These are phyloP conservation scores for Diutina mesorugosa DNA, from an alignment of 1,139 yeast species.

Conservation along the genomic window DNA sequence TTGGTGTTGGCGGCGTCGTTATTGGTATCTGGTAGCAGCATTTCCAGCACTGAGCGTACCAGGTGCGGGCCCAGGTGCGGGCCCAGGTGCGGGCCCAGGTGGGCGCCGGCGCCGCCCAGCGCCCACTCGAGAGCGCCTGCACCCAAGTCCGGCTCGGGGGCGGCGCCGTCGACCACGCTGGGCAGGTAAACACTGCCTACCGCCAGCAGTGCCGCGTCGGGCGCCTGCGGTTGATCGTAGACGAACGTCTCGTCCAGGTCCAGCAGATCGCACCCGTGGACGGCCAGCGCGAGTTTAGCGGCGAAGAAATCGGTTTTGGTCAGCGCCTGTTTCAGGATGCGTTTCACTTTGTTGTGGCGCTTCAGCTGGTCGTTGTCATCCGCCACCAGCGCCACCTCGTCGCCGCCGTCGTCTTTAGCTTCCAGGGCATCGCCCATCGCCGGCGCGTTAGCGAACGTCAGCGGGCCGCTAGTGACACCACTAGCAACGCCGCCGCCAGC, in stretches of 20 bases:
- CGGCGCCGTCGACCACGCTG: background rate
- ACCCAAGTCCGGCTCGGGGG: slow-evolving; percentile 2
- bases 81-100: background rate
- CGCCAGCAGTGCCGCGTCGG: slow-evolving; percentile 1
- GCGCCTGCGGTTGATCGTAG: slow-evolving; percentile 35
- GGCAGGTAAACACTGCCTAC: background rate
- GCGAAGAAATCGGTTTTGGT: slow-evolving; percentile 88
- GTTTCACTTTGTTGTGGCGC: background rate
- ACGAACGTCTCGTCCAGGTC: slow-evolving; percentile 93
- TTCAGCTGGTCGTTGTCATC: background rate
- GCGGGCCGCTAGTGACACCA: background rate
- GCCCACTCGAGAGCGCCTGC: background rate
- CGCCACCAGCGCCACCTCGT: background rate
- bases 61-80: background rate
- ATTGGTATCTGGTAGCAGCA: background rate
- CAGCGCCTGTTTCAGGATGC: slow-evolving; percentile 1
- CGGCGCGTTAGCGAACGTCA: background rate
- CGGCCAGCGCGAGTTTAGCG: slow-evolving; percentile 87
- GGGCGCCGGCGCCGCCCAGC: background rate
- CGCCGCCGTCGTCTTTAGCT: background rate
- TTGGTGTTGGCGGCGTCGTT: background rate
- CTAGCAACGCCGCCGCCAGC: background rate
- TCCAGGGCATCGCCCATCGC: background rate
- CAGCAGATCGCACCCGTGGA: slow-evolving; percentile 74
- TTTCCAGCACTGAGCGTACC: background rate